These are phyloP conservation scores for Dactylellina sp. DNA, from an alignment of 2,329 filamentous ascomycete genomes.

Conservation along the genomic window DNA sequence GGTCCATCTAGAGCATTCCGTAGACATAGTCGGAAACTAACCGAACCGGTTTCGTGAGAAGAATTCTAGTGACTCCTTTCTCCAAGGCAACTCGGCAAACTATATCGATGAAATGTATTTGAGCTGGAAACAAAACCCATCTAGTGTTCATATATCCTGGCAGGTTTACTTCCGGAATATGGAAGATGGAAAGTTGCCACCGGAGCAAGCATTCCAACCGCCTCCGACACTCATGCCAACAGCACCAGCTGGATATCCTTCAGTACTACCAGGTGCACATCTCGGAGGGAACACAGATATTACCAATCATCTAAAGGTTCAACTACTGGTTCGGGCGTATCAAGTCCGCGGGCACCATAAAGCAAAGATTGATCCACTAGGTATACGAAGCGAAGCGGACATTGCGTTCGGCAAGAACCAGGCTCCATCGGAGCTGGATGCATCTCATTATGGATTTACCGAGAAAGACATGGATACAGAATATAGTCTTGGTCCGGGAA, in stretches of 20 bases:
- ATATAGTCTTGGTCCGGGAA: conserved; percentile 91
- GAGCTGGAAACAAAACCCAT: conserved; percentile 93
- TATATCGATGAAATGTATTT: conserved; percentile 99
- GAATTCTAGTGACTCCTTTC: conserved; percentile 94
- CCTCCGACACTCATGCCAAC: conserved; percentile 90
- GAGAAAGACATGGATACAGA: conserved; percentile 94
- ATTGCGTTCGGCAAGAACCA: conserved; percentile 81
- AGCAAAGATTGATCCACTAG: conserved; percentile 94
- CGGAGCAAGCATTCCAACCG: conserved; percentile 95
- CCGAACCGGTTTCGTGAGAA: conserved; percentile 60
- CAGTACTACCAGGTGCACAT: conserved; percentile 76
- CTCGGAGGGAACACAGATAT: conserved; percentile 81
- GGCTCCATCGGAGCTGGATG: conserved; percentile 90
- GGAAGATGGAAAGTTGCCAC: conserved; percentile 97
- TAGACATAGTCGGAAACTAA: conserved; percentile 7
- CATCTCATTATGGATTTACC: conserved; percentile 94
- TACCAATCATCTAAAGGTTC: conserved; percentile 96
- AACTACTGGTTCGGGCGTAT: conserved; percentile 95
- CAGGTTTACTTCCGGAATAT: conserved; percentile 99
- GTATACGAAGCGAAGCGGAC: conserved; percentile 82
- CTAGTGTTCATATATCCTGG: conserved; percentile 97
- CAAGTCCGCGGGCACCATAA: conserved; percentile 98
- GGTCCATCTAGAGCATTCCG: conserved; percentile 1
- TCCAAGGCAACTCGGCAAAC: conserved; percentile 95
- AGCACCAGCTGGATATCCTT: conserved; percentile 80